A percentile compares a stretch with the other conserved stretches of the same genome.
Conservation (phyloP, 331 rosid genomes). For the Ulmus americana region DNA sequence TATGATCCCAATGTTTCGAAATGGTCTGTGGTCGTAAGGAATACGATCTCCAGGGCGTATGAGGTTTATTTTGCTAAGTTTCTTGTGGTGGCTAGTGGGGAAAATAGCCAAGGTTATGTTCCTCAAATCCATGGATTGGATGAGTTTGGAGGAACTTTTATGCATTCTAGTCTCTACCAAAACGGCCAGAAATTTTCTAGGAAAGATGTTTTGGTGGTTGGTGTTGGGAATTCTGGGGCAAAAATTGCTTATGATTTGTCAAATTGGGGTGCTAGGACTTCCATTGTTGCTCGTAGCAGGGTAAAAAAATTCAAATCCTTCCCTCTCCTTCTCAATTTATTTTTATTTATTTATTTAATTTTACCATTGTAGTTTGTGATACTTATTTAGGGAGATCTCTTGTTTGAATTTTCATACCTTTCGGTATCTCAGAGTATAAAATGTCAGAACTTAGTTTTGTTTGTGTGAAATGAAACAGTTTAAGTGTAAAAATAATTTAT, state of each 20-base stretch:
- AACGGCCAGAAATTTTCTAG: slow-evolving; percentile 35
- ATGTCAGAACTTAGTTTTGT: too few species aligned
- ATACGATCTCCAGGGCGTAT: background rate
- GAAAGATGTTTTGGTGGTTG: slow-evolving; percentile 44
- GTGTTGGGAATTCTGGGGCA: slow-evolving; percentile 57
- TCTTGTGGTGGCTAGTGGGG: slow-evolving; percentile 27
- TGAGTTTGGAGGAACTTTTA: slow-evolving; percentile 29
- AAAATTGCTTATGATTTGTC: slow-evolving; percentile 58
- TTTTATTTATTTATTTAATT: too few species aligned
- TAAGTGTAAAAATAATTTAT: too few species aligned
- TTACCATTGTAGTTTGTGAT: background rate
- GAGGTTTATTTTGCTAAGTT: slow-evolving; percentile 29
- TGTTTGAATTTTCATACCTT: too few species aligned
- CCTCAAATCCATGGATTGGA: slow-evolving; percentile 39
- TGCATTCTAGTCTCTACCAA: slow-evolving; percentile 39
- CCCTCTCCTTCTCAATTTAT: background rate
- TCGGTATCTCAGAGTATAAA: too few species aligned
- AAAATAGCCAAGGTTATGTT: slow-evolving; percentile 34
- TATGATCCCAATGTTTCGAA: background rate
- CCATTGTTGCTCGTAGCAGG: slow-evolving; percentile 40
- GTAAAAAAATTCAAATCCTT: slow-evolving; percentile 13
- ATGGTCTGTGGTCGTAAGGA: slow-evolving; percentile 34
- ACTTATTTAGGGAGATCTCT: too few species aligned
- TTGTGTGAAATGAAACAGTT: too few species aligned
- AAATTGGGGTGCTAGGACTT: slow-evolving; percentile 41